A percentile compares a stretch with the other conserved stretches of the same genome.
phyloP scores from a whole-genome alignment of 768 basidiomycete genomes.

The Auricularia cornea region DNA sequence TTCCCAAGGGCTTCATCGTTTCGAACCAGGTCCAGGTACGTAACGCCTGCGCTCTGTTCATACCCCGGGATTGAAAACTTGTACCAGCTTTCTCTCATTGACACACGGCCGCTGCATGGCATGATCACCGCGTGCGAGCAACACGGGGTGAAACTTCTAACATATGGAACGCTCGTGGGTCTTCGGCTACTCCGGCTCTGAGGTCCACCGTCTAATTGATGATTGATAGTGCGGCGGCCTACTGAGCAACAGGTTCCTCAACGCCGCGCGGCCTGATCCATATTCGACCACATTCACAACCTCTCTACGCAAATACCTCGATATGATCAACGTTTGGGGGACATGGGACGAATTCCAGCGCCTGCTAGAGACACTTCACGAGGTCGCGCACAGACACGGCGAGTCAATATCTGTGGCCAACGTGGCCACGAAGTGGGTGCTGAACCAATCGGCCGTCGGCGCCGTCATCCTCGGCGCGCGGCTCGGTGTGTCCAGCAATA shows the following conservation, averaged over 20 bases:
- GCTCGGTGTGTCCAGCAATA: background rate
- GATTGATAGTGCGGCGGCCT: constrained; percentile 69
- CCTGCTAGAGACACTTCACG: constrained; percentile 48
- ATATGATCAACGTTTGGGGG: constrained; percentile 79
- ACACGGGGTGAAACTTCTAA: constrained; percentile 64
- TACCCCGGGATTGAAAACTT: background rate
- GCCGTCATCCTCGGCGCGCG: constrained; percentile 67
- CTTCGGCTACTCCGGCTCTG: background rate
- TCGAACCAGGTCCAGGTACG: constrained; percentile 78
- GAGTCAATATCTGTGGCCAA: constrained; percentile 59
- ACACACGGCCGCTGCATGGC: constrained; percentile 65
- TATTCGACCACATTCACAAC: constrained; percentile 65
- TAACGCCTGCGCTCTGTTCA: constrained; percentile 1
- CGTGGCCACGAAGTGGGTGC: constrained; percentile 73
- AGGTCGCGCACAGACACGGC: constrained; percentile 59
- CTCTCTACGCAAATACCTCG: constrained; percentile 84
- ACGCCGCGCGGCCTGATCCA: constrained; percentile 56
- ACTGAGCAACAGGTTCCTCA: constrained; percentile 68
- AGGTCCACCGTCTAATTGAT: background rate
- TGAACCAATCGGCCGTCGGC: constrained; percentile 69
- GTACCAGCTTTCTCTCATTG: constrained; percentile 69
- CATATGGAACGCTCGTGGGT: constrained; percentile 73
- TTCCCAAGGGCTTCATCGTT: constrained; percentile 63
- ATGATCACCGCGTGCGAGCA: constrained; percentile 71
- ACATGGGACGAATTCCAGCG: constrained; percentile 67